Base-by-base conservation (phyloP, 805 yeast species). In the Metschnikowia drakensbergensis region DNA sequence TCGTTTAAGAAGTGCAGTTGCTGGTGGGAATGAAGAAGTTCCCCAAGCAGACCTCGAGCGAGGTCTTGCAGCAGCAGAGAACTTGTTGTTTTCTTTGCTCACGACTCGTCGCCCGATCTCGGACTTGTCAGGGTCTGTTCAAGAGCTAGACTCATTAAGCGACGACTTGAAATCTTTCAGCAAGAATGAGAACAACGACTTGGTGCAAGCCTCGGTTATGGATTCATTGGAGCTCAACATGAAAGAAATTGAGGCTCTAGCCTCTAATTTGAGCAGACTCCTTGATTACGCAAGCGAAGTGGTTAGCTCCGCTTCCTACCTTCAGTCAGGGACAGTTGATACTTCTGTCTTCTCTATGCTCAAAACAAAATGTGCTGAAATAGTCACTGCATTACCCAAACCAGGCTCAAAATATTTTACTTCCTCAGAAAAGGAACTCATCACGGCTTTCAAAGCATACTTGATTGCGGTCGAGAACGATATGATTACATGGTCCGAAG, bases 11-110 rank as follows among this genome's bases (percentile, higher is more conserved):
- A 77, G 83, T 17, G 69, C 87, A 2, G 82, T 84, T 8, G 65
- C 81, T 1, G 72, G 72, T 10, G 79, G 83, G 10, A 77, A 83
- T 6, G 85, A 81, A 6, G 97, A 89, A 57, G 81, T 88, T 25
- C 94, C 97, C 3, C 77, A 76, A 10, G 70, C 78, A 2, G 95
- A 86, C 61, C 77, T 87, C 29, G 86, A 82, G 52, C 84, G 83
- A 54, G 95, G 90, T 34, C 70, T 89, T 58, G 89, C 90, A 6
- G 82, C 83, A 6, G 70, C 82, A 2, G 97, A 92, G 58, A 84
- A 88, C 62, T 62, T 88, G 43, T 63, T 90, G 3, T 79, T 76
- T 49, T 69, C 79, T 2, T 64, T 90, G 52, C 69, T 86, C 13
- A 73, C 79, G 2, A 69, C 75, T 25, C 75, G 88, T 55, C 65